Percentiles rank a stretch among this genome's conserved stretches.
These are phyloP conservation scores for Glaciozyma antarctica DNA, from an alignment of 768 basidiomycete genomes.

Conservation along the genomic window DNA sequence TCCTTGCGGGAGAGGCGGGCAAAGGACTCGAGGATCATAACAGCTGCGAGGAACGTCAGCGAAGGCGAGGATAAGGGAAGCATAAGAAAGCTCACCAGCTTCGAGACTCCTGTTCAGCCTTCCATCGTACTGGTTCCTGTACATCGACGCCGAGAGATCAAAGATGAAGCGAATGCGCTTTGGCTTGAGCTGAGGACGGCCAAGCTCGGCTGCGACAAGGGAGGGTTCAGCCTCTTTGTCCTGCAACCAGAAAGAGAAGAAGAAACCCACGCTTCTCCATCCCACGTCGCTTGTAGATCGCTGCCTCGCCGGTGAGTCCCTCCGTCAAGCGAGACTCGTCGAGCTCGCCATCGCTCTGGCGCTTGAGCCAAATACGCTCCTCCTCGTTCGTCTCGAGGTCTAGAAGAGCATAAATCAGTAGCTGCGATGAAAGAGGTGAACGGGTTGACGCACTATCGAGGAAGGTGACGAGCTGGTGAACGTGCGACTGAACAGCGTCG, in stretches of 20 bases:
- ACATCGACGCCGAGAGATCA: slow-evolving; percentile 20
- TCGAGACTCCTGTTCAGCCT: slow-evolving; percentile 15
- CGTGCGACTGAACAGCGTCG: slow-evolving; percentile 12
- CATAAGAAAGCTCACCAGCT: slow-evolving; percentile 5
- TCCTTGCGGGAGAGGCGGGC: slow-evolving; percentile 7
- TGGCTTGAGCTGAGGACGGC: slow-evolving; percentile 25
- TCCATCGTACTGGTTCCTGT: slow-evolving; percentile 24
- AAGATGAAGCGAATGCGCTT: slow-evolving; percentile 27
- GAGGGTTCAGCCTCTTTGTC: neutral
- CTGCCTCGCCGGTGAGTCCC: slow-evolving; percentile 21
- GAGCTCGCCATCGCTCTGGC: slow-evolving; percentile 19
- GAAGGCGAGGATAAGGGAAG: neutral
- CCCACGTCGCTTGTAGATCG: slow-evolving; percentile 20
- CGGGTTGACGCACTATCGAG: slow-evolving; percentile 17
- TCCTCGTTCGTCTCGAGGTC: slow-evolving; percentile 28
- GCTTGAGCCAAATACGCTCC: slow-evolving; percentile 26
- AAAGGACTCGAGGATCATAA: slow-evolving; percentile 25
- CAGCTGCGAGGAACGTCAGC: neutral
- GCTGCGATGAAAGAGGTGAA: neutral
- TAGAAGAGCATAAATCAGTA: neutral
- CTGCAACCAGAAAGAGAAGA: neutral
- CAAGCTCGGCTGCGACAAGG: slow-evolving; percentile 14
- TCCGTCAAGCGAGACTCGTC: slow-evolving; percentile 21
- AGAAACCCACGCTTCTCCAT: slow-evolving; percentile 19
- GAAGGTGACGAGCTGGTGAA: slow-evolving; percentile 15